Evolutionary conservation across 2,329 filamentous ascomycete genomes (phyloP), one percentile per base, ranked within the genome.

Genomic region (Trichoderma sp.): DNA sequence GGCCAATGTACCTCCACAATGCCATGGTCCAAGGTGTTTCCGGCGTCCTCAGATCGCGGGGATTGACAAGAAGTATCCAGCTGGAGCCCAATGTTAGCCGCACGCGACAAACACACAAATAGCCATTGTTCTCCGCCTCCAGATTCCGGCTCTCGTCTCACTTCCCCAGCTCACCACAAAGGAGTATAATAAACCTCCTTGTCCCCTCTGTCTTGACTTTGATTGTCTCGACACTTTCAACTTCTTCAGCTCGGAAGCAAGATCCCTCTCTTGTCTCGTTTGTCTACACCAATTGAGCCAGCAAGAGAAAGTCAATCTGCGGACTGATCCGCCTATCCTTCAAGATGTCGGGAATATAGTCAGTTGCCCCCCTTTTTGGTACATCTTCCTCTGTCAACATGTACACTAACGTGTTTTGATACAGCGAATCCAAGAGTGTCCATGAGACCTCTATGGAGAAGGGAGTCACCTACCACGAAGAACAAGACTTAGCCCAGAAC

Each of bases 401-500:
- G 59, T 71, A 27, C 63, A 65, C 75, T 76, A 50, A 76, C 35
- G 11, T 53, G 29, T 33, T 59, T 35, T 68, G 68, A 33, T 71
- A 24, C 50, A 76, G 73, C 9, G 77, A 76, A 16, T 71, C 75
- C 75, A 80, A 78, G 75, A 65, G 66, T 71, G 68, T 8, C 50
- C 74, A 65, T 33, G 74, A 77, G 35, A 77, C 78, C 62, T 67
- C 76, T 60, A 74, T 80, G 67, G 82, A 81, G 72, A 81, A 81
- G 65, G 79, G 78, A 33, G 69, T 77, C n/a, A 71, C 79, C 16
- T 75, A 79, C 45, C 64, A 77, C 18, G 82, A 85, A 66, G 79
- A 85, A 76, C 80, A 82, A 59, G 83, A 86, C 41, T 75, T 86
- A 21, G 82, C 82, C 74, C 77, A 77, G 18, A 86, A 87, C 76